phyloP scores from a whole-genome alignment of 352 stramenopile species.

The Pythium periplocum region DNA sequence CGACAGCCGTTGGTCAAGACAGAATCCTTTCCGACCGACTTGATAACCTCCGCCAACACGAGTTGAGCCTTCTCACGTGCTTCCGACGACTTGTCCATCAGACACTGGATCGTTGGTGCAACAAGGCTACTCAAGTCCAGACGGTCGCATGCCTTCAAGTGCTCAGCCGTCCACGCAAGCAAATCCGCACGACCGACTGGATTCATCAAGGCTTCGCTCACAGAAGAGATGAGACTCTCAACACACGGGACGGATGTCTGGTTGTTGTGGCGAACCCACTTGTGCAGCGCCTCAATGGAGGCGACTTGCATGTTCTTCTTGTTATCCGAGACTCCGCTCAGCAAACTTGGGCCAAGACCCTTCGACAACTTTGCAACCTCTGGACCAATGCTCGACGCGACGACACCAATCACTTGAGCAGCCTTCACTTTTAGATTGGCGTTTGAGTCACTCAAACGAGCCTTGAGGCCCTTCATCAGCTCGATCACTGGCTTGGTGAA shows the following conservation, averaged over 20 bases:
- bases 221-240: conserved; percentile 60
- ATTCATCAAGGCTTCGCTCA: conserved; percentile 72
- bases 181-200: conserved; percentile 73
- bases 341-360: conserved; percentile 55
- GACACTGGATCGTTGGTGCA: conserved; percentile 64
- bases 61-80: conserved; percentile 76
- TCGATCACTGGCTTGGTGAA: conserved; percentile 81
- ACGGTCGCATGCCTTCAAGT: conserved; percentile 56
- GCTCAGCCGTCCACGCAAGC: conserved; percentile 65
- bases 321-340: conserved; percentile 78
- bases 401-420: conserved; percentile 71
- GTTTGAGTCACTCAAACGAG: conserved; percentile 78
- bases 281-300: conserved; percentile 70
- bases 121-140: conserved; percentile 67
- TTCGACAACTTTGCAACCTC: conserved; percentile 83
- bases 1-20: conserved; percentile 66
- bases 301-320: conserved; percentile 86
- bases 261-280: conserved; percentile 79
- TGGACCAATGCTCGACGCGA: conserved; percentile 69
- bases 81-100: conserved; percentile 83
- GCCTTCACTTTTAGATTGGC: conserved; percentile 86
- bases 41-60: conserved; percentile 76
- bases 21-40: conserved; percentile 70
- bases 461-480: conserved; percentile 68
- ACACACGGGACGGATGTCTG: conserved; percentile 56